Conservation (phyloP, 371 early-diverging fungal species). For the Quaeritorhiza haematococci region DNA sequence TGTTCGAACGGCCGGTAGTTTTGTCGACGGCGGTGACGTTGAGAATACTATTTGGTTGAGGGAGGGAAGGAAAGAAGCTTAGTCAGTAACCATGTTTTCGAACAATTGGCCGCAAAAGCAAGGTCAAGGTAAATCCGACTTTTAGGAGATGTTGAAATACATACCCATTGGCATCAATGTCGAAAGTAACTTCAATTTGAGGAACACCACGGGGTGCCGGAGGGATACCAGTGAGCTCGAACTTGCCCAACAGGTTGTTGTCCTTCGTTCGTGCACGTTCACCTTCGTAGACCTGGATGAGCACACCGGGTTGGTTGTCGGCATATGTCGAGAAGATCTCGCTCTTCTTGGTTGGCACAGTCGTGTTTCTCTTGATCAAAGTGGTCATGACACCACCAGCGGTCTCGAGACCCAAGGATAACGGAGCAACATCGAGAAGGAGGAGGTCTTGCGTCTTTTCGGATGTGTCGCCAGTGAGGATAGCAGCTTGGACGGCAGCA, state of each 20-base stretch:
- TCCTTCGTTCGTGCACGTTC: slow-evolving; percentile 94
- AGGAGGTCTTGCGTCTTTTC: slow-evolving; percentile 78
- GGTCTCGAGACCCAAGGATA: slow-evolving; percentile 78
- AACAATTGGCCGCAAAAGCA: slow-evolving; percentile 4
- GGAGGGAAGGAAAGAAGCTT: neutral
- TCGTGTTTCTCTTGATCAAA: slow-evolving; percentile 95
- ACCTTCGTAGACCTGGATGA: slow-evolving; percentile 97
- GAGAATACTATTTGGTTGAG: slow-evolving; percentile 65
- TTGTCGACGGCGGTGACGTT: slow-evolving; percentile 95
- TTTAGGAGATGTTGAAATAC: neutral
- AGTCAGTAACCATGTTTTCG: neutral
- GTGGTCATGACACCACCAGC: slow-evolving; percentile 97
- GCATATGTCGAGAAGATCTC: slow-evolving; percentile 97
- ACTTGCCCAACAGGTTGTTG: slow-evolving; percentile 94
- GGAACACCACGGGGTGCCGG: slow-evolving; percentile 97
- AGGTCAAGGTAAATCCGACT: no score
- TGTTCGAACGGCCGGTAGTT: slow-evolving; percentile 89
- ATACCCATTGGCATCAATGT: slow-evolving; percentile 87
- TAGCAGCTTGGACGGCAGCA: slow-evolving; percentile 97
- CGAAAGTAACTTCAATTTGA: slow-evolving; percentile 97
- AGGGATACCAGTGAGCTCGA: slow-evolving; percentile 93
- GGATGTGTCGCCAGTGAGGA: slow-evolving; percentile 85
- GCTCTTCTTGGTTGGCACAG: slow-evolving; percentile 95
- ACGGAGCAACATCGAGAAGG: slow-evolving; percentile 63
- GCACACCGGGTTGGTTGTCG: slow-evolving; percentile 97